Conservation (phyloP, 345 rosid species). For the Lenwebbia sp. region DNA sequence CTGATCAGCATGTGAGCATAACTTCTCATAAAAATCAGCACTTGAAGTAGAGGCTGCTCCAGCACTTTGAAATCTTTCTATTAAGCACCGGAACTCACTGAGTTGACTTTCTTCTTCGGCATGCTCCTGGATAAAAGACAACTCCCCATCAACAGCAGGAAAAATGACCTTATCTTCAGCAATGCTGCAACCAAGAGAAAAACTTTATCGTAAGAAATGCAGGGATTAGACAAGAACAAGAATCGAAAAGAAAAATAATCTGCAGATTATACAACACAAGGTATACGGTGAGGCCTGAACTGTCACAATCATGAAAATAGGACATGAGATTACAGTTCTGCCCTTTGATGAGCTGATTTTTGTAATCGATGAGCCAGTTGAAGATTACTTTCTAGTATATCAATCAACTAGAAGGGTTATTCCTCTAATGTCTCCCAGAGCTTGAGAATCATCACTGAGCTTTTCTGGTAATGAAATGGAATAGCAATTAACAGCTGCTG, state of each 20-base stretch:
- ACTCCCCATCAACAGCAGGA: slow-evolving; percentile 75
- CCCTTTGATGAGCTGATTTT: not conserved
- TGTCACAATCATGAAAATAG: not conserved
- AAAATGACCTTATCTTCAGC: slow-evolving; percentile 91
- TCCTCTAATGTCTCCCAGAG: not conserved
- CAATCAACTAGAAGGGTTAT: not conserved
- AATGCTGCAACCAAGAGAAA: slow-evolving; percentile 38
- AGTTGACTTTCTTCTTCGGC: slow-evolving; percentile 81
- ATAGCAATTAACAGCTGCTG: not conserved
- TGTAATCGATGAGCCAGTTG: not conserved
- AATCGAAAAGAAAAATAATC: not conserved
- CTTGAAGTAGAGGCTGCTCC: slow-evolving; percentile 66
- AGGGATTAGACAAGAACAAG: not conserved
- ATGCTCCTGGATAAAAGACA: slow-evolving; percentile 69
- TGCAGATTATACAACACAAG: not conserved
- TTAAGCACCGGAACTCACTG: slow-evolving; percentile 61
- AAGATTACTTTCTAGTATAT: not conserved
- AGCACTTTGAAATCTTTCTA: slow-evolving; percentile 64
- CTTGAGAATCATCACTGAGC: not conserved
- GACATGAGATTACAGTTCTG: not conserved
- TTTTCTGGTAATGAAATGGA: not conserved
- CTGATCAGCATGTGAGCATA: slow-evolving; percentile 83
- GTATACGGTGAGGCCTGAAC: not conserved
- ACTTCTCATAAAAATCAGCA: slow-evolving; percentile 59
- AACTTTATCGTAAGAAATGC: not conserved